These are phyloP conservation scores for Gossypium lobatum DNA, from an alignment of 441 rosid genomes.

Conservation along the genomic window DNA sequence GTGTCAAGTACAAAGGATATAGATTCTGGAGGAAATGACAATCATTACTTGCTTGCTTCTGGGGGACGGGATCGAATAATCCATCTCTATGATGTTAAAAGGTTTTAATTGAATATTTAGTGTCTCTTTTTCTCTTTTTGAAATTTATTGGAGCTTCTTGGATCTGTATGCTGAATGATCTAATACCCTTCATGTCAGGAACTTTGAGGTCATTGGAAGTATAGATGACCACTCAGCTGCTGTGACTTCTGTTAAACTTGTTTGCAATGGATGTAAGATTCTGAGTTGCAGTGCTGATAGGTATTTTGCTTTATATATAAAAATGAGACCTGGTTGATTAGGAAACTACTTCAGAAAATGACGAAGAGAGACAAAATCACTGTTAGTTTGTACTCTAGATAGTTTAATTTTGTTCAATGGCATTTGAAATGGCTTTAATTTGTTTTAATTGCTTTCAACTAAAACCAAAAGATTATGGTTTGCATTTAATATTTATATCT, in stretches of 20 bases:
- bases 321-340: background rate
- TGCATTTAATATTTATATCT: background rate
- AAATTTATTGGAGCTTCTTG: slow-evolving; percentile 21
- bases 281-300: slow-evolving; percentile 82
- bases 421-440: slow-evolving; percentile 7
- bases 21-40: slow-evolving; percentile 32
- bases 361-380: background rate
- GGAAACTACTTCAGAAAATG: background rate
- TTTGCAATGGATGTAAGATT: slow-evolving; percentile 49
- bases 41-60: slow-evolving; percentile 63
- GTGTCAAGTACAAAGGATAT: slow-evolving; percentile 28
- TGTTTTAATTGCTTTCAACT: slow-evolving; percentile 11
- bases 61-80: slow-evolving; percentile 69
- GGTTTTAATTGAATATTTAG: slow-evolving; percentile 34
- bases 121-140: background rate
- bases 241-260: slow-evolving; percentile 68
- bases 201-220: slow-evolving; percentile 60
- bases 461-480: background rate
- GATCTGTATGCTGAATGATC: slow-evolving; percentile 17
- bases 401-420: slow-evolving; percentile 5
- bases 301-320: slow-evolving; percentile 26
- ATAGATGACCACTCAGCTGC: slow-evolving; percentile 71
- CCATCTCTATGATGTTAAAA: slow-evolving; percentile 70
- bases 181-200: slow-evolving; percentile 39
- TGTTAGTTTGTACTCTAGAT: background rate